Evolutionary conservation across 306 rosid genomes (phyloP).

Genomic region (Cicer arietinum): DNA sequence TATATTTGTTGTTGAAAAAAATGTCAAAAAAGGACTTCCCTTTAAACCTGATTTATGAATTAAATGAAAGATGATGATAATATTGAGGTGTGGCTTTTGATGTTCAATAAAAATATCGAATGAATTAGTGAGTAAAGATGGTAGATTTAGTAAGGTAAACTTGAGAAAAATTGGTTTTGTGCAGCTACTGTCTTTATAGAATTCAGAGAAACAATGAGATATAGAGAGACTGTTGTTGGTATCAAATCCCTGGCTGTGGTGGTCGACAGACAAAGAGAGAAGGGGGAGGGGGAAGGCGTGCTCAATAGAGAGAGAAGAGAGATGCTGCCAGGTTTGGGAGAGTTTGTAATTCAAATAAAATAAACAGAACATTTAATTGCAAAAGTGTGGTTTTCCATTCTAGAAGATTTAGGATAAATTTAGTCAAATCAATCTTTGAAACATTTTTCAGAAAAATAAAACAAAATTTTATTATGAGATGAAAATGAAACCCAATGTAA

Average conservation of each 20-base stretch:
- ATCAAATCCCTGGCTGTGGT: neutral
- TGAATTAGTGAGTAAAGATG: slow-evolving; percentile 3
- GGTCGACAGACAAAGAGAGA: slow-evolving; percentile 1
- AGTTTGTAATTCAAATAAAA: neutral
- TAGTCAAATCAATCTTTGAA: neutral
- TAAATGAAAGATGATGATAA: no score
- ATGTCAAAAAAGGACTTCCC: no score
- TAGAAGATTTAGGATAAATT: slow-evolving; percentile 1
- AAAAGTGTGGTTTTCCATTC: neutral
- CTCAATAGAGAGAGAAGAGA: neutral
- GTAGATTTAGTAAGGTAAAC: neutral
- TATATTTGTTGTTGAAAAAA: slow-evolving; percentile 11
- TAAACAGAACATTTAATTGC: neutral
- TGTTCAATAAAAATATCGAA: neutral
- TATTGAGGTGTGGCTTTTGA: no score
- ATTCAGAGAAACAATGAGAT: no score
- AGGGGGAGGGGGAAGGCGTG: neutral
- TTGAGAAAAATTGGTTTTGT: no score
- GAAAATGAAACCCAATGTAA: slow-evolving; percentile 22
- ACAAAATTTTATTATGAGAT: neutral
- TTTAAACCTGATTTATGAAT: no score
- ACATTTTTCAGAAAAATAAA: neutral
- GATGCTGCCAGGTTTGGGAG: neutral
- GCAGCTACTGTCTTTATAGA: no score
- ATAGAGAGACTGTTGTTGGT: neutral